Evolutionary conservation across 2,329 filamentous ascomycete genomes (phyloP).

Genomic region (Coleophoma crateriformis): DNA sequence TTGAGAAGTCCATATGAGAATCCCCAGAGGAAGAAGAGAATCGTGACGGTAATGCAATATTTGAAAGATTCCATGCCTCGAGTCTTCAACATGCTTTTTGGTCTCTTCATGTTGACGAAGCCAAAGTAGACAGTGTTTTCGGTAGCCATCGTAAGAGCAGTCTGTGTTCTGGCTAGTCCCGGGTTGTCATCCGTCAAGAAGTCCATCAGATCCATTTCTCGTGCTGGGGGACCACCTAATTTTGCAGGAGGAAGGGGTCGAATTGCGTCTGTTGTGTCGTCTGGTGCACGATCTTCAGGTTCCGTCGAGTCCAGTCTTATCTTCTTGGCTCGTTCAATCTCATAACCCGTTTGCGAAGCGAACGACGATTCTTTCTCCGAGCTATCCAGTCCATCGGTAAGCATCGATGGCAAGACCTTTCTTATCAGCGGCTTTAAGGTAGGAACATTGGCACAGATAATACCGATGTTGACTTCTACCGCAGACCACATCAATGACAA

Average conservation of each 20-base stretch:
- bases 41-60: constrained; percentile 69
- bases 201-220: constrained; percentile 19
- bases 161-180: constrained; percentile 1
- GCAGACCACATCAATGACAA: constrained; percentile 90
- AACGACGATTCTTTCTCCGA: constrained; percentile 11
- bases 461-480: constrained; percentile 85
- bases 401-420: constrained; percentile 21
- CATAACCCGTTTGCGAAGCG: constrained; percentile 8
- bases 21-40: constrained; percentile 85
- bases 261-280: neutral
- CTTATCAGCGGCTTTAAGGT: constrained; percentile 82
- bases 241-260: constrained; percentile 6
- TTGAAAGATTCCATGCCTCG: constrained; percentile 60
- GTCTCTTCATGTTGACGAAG: constrained; percentile 65
- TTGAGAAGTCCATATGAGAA: constrained; percentile 86
- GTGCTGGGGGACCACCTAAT: constrained; percentile 7
- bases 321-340: neutral
- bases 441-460: constrained; percentile 88
- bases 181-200: constrained; percentile 20
- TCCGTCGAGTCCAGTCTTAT: neutral
- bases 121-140: constrained; percentile 59
- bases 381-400: constrained; percentile 10
- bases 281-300: neutral
- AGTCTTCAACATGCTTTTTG: constrained; percentile 66
- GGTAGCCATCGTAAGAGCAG: constrained; percentile 6